phyloP scores from a whole-genome alignment of 495 filamentous ascomycete genomes.

The Stereocaulon alpinum region DNA sequence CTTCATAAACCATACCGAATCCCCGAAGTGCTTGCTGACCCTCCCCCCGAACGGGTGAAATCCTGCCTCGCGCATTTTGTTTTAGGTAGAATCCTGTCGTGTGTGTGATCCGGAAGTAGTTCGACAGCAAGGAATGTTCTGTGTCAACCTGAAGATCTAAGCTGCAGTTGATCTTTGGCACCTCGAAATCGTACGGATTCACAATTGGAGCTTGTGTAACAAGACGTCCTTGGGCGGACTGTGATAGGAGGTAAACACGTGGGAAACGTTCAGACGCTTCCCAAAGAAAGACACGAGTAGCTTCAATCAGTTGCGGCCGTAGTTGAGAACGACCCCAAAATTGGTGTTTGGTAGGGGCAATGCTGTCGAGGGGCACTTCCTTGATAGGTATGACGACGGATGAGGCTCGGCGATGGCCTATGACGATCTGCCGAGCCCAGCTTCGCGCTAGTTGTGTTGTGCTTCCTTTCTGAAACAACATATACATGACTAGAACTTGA shows the following conservation, averaged over 20 bases:
- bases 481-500: too few species aligned
- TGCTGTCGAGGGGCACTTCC: too few species aligned
- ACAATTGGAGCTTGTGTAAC: not conserved
- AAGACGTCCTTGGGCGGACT: not conserved
- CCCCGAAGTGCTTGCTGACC: slow-evolving; percentile 33
- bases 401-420: too few species aligned
- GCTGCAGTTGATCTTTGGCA: not conserved
- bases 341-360: too few species aligned
- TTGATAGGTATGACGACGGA: too few species aligned
- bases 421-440: too few species aligned
- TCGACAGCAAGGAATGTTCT: not conserved
- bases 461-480: not conserved
- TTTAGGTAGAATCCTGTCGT: not conserved
- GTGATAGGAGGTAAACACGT: not conserved
- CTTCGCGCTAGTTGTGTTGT: too few species aligned
- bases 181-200: not conserved
- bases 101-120: not conserved
- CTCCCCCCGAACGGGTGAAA: slow-evolving; percentile 35
- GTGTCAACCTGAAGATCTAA: not conserved
- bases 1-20: slow-evolving; percentile 23
- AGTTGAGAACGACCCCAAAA: too few species aligned
- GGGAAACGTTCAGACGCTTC: too few species aligned
- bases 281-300: too few species aligned
- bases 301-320: too few species aligned
- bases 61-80: slow-evolving; percentile 17